Base-by-base conservation (phyloP, 305 asterid species). In the Salvia sclarea region DNA sequence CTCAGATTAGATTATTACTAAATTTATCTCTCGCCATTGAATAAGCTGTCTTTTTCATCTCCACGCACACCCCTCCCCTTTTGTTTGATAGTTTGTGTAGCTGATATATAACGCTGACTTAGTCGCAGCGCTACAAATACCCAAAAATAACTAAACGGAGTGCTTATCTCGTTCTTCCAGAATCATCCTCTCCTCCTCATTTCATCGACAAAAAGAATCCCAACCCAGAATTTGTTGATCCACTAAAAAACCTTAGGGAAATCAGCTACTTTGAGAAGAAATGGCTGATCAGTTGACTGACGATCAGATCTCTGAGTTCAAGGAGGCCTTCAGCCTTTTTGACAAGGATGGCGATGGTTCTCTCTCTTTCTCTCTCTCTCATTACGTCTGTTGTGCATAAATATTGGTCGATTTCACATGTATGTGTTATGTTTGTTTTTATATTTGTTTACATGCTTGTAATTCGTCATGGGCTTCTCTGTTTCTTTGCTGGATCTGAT, bases 261-360 rank as follows among this genome's bases (percentile, higher is more conserved):
- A 12, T 21, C 22, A 17, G 25, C 47, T 17, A 25, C 5, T 10
- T 45, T 24, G 20, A 66, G 68, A 31, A 70, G 73, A 67, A 28
- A 80, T 80, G 84, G 84, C 82, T 43, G 84, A 80, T 68, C 81
- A 79, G 63, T 74, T 78, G 82, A 78, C 77, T 3, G 83, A 79
- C 37, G 83, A 79, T 7, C 83, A 79, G 80, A 80, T 80, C 82
- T 80, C 85, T 30, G 85, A 77, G 76, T 80, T 80, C 78, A 80
- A 80, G 80, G 85, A 80, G 66, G 85, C 85, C 52, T 80, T 80
- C 76, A 80, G 85, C 80, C 76, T 80, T 3, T 80, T 80, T 41
- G 85, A 80, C 25, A 80, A 80, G 76, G 85, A 80, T 54, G 85
- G 85, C 70, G 85, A 80, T 68, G 85, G 85, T 80, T 65, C 64